Percentiles rank a stretch among this genome's conserved stretches.
These are phyloP conservation scores for Xenoacremonium recifei DNA, from an alignment of 2,329 filamentous ascomycete genomes.

Conservation along the genomic window DNA sequence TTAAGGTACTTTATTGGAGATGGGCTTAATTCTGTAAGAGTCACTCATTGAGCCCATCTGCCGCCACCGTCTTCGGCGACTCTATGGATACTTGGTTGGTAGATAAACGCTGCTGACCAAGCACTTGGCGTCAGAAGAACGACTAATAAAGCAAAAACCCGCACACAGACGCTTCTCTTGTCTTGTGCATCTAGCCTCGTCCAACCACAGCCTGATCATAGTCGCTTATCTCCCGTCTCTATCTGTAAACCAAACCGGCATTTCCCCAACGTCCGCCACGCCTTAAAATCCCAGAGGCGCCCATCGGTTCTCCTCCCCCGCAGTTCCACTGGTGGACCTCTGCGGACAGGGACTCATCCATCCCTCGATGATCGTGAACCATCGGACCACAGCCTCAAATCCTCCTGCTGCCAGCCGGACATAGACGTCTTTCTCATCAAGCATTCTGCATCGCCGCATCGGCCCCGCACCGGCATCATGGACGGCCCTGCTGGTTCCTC, in stretches of 20 bases:
- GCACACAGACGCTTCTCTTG: conserved; percentile 11
- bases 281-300: no score
- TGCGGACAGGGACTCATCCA: conserved; percentile 3
- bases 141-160: conserved; percentile 16
- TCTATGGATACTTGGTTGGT: no score
- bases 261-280: no score
- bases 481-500: conserved; percentile 14
- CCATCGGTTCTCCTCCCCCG: conserved; percentile 12
- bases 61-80: no score
- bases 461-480: conserved; percentile 14
- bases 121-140: conserved; percentile 10
- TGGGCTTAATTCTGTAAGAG: no score
- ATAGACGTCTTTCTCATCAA: not conserved
- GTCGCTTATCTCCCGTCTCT: conserved; percentile 11
- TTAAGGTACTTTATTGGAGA: no score
- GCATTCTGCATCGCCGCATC: conserved; percentile 1
- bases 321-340: conserved; percentile 12
- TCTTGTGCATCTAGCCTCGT: conserved; percentile 3
- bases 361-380: conserved; percentile 10
- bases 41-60: no score
- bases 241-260: no score
- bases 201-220: conserved; percentile 12
- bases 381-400: no score
- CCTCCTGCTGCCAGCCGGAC: no score
- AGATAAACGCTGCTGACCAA: conserved; percentile 25